These are phyloP conservation scores for Nidula microcarpa DNA, from an alignment of 768 basidiomycete genomes.

Conservation along the genomic window DNA sequence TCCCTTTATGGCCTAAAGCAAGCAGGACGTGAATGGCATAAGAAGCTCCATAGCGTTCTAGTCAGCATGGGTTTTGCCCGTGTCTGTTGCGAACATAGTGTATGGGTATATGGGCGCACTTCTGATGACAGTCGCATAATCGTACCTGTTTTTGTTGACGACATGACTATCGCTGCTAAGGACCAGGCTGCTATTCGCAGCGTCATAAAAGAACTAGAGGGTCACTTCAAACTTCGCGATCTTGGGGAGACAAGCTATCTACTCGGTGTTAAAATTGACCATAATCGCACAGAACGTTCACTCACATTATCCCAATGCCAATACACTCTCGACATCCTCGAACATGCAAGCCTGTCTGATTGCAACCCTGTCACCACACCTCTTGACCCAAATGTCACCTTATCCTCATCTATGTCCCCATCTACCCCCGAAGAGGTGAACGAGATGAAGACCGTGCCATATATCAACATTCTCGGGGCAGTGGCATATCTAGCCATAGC, in stretches of 20 bases:
- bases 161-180: slow-evolving; percentile 13
- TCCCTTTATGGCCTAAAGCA: slow-evolving; percentile 42
- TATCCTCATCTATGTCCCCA: slow-evolving; percentile 14
- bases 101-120: background rate
- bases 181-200: background rate
- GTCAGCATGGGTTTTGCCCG: slow-evolving; percentile 21
- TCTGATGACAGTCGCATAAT: slow-evolving; percentile 12
- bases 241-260: slow-evolving; percentile 11
- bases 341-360: slow-evolving; percentile 19
- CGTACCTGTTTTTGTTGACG: slow-evolving; percentile 25
- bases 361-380: slow-evolving; percentile 28
- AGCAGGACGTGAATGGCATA: slow-evolving; percentile 31
- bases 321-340: slow-evolving; percentile 12
- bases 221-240: slow-evolving; percentile 9
- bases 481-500: too few relatives aligned
- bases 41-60: slow-evolving; percentile 19
- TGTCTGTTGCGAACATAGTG: slow-evolving; percentile 9
- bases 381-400: slow-evolving; percentile 16
- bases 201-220: slow-evolving; percentile 5
- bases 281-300: slow-evolving; percentile 7
- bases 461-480: slow-evolving; percentile 21
- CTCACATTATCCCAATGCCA: background rate
- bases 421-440: slow-evolving; percentile 12
- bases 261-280: slow-evolving; percentile 16
- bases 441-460: slow-evolving; percentile 21